Conservation (phyloP, 805 yeast genomes). For the Ogataea trehaloabstinens region DNA sequence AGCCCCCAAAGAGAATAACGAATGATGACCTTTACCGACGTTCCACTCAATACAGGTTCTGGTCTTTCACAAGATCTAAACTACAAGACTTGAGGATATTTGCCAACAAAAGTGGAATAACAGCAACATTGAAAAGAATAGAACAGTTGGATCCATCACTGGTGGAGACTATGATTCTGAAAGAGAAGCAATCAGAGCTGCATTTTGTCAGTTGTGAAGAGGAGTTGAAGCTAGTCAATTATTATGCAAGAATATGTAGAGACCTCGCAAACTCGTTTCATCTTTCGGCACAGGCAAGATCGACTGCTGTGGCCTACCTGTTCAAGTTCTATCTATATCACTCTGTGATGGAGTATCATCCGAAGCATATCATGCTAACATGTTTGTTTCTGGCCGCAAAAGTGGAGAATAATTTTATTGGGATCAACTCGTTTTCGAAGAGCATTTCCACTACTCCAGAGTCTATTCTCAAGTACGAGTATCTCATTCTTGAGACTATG, state of each 20-base stretch:
- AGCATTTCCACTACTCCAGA: slow-evolving; percentile 64
- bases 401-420: slow-evolving; percentile 85
- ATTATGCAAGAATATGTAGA: slow-evolving; percentile 69
- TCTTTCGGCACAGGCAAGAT: slow-evolving; percentile 83
- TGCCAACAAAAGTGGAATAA: slow-evolving; percentile 56
- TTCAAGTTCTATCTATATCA: slow-evolving; percentile 75
- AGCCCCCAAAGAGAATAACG: slow-evolving; percentile 40
- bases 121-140: slow-evolving; percentile 31
- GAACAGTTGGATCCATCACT: slow-evolving; percentile 11
- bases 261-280: slow-evolving; percentile 70
- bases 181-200: slow-evolving; percentile 24
- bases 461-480: slow-evolving; percentile 76
- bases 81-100: slow-evolving; percentile 46
- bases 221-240: slow-evolving; percentile 63
- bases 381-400: slow-evolving; percentile 90
- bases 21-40: slow-evolving; percentile 87
- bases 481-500: slow-evolving; percentile 67
- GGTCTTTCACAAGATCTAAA: slow-evolving; percentile 75
- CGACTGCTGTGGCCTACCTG: slow-evolving; percentile 84
- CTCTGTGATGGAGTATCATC: slow-evolving; percentile 85
- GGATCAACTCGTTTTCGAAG: slow-evolving; percentile 75
- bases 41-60: slow-evolving; percentile 76
- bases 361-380: slow-evolving; percentile 74
- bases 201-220: slow-evolving; percentile 62
- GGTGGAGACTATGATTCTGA: slow-evolving; percentile 19